phyloP scores from a whole-genome alignment of 177 flowering plant genomes.

The Vitis hybrid region DNA sequence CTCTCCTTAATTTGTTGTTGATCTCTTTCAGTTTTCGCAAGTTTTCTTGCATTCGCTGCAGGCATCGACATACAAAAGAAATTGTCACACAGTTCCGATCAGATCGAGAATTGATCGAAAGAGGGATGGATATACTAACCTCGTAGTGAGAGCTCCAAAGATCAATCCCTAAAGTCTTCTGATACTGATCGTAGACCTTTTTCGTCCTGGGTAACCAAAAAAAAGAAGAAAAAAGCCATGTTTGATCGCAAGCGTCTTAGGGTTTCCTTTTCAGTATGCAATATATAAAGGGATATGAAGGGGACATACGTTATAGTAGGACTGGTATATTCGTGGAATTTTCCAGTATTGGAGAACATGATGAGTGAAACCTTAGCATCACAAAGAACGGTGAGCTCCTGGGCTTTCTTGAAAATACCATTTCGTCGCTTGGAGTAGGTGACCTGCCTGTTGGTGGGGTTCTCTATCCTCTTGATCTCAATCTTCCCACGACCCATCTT shows the following conservation, averaged over 20 bases:
- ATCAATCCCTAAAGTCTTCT: slow-evolving; percentile 24
- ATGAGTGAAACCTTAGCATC: slow-evolving; percentile 70
- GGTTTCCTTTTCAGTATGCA: background rate
- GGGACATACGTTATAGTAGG: slow-evolving; percentile 39
- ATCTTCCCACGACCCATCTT: slow-evolving; percentile 73
- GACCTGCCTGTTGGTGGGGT: slow-evolving; percentile 64
- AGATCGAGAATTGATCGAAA: background rate
- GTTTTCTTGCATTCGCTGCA: slow-evolving; percentile 60
- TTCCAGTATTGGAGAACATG: slow-evolving; percentile 53
- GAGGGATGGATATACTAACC: slow-evolving; percentile 12
- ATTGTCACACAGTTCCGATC: too few relatives aligned
- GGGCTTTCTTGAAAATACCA: slow-evolving; percentile 72
- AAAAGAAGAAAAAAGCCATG: background rate
- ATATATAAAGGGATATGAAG: background rate
- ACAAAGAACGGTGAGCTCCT: slow-evolving; percentile 67
- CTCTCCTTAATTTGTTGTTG: slow-evolving; percentile 48
- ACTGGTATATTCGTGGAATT: slow-evolving; percentile 49
- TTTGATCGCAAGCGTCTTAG: background rate
- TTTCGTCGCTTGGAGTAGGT: slow-evolving; percentile 67
- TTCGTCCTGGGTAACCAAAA: slow-evolving; percentile 28
- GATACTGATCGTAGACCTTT: slow-evolving; percentile 34
- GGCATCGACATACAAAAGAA: slow-evolving; percentile 1
- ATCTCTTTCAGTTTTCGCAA: slow-evolving; percentile 45
- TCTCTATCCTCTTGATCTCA: slow-evolving; percentile 67
- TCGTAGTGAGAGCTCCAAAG: slow-evolving; percentile 46